Conservation (phyloP, 257 asterid species). For the Jacaranda mimosifolia region DNA sequence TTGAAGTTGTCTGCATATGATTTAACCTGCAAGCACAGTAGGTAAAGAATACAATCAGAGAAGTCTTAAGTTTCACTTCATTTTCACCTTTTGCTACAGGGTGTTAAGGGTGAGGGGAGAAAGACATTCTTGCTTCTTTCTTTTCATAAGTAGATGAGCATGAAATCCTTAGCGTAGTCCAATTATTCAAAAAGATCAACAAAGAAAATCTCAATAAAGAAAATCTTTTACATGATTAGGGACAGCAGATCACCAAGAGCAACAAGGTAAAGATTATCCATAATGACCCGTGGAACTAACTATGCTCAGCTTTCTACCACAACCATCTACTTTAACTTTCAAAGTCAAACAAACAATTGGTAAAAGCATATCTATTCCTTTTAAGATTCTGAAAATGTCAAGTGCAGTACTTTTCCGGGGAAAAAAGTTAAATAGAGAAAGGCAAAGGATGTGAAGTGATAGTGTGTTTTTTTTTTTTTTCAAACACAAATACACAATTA, state of each 20-base stretch:
- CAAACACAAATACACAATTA: background rate
- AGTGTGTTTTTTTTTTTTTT: background rate
- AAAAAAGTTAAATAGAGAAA: no score
- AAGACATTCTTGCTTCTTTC: no score
- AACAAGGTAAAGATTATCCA: background rate
- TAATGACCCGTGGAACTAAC: background rate
- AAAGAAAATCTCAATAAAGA: background rate
- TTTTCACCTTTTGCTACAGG: background rate
- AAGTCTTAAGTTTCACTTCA: background rate
- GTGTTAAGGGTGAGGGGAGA: background rate
- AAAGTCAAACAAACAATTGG: background rate
- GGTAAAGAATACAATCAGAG: background rate
- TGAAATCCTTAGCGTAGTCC: background rate
- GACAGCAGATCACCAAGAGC: background rate
- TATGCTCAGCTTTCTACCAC: background rate
- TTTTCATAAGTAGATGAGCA: background rate
- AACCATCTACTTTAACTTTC: background rate
- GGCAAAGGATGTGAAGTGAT: background rate
- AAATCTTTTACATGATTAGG: background rate
- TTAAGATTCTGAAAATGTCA: background rate
- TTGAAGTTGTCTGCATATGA: conserved; percentile 95
- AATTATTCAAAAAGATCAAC: background rate
- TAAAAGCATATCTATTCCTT: background rate
- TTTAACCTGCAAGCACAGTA: conserved; percentile 60
- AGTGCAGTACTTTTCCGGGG: background rate